Evolutionary conservation across 2,329 filamentous ascomycete genomes (phyloP), one percentile per base, ranked within the genome.

Genomic region (Celoporthe dispersa): DNA sequence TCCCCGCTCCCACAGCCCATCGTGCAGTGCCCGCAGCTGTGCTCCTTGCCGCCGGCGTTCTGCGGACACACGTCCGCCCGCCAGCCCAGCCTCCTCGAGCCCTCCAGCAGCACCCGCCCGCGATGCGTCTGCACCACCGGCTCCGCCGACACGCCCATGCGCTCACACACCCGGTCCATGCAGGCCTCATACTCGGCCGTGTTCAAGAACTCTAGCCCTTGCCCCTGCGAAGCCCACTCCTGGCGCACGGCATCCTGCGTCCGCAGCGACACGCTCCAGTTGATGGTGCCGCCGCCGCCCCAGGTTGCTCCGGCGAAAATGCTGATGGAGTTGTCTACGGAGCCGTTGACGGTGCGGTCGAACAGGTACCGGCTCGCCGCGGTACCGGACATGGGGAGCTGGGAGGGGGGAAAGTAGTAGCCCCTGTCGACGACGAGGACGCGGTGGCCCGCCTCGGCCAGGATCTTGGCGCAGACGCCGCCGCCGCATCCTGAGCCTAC

Each of bases 401-500:
- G 87, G 2, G 88, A 84, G 0, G 91, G 86, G 0, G 89, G 82
- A 81, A 91, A 94, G 76, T 94, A 87, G 77, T 94, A 94, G 1
- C 87, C 87, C 76, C 94, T 94, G 74, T 97, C 94, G 3, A 94
- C 90, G 0, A 98, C 92, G 4, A 97, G 79, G 37, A 97, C 93
- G 28, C 84, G 74, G 73, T 92, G 85, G 4, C 92, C 93, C 0
- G 91, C 92, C 79, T 94, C 90, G 12, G 94, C 88, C 1, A 97
- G 82, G 65, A 92, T 91, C 79, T 94, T 94, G 33, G 94, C 94
- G 48, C 87, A 88, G 0, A 97, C 94, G 12, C 86, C 93, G 55
- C 92, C 94, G 72, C 94, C 94, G 75, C 93, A 97, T 37, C 94
- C 94, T 51, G 92, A 96, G 2, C 94, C 94, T 28, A 98, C 86